These are phyloP conservation scores for Arthroderma uncinatum DNA, from an alignment of 2,329 filamentous ascomycete species.

Conservation along the genomic window DNA sequence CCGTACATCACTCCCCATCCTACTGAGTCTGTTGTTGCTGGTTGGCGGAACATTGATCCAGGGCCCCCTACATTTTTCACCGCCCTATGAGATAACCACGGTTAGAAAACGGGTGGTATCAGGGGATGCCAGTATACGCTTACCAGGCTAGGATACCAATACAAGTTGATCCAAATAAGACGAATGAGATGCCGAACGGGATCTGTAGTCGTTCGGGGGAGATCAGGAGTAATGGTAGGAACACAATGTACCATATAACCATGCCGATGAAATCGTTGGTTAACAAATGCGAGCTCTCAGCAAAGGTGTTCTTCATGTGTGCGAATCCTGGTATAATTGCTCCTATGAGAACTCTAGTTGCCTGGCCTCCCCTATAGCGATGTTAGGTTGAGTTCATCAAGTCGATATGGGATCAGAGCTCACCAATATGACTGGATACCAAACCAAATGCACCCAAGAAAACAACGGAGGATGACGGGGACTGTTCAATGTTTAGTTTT, in stretches of 20 bases:
- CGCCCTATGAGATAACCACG: not conserved
- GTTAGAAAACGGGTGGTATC: not conserved
- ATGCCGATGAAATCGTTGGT: slow-evolving; percentile 29
- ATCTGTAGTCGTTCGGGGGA: slow-evolving; percentile 26
- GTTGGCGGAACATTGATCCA: slow-evolving; percentile 9
- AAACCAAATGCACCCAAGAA: slow-evolving; percentile 23
- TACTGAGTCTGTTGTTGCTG: slow-evolving; percentile 14
- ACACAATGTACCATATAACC: slow-evolving; percentile 29
- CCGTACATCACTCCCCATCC: slow-evolving; percentile 32
- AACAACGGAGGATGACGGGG: slow-evolving; percentile 4
- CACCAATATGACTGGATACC: slow-evolving; percentile 31
- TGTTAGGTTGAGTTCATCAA: not conserved
- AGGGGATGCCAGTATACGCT: not conserved
- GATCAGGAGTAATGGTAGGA: slow-evolving; percentile 35
- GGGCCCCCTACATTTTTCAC: slow-evolving; percentile 4
- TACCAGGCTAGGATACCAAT: slow-evolving; percentile 5
- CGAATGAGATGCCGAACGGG: slow-evolving; percentile 9
- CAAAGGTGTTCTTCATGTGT: slow-evolving; percentile 27
- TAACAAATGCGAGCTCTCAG: slow-evolving; percentile 24
- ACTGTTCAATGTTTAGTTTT: slow-evolving; percentile 13
- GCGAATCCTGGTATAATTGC: slow-evolving; percentile 20
- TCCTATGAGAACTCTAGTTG: slow-evolving; percentile 8
- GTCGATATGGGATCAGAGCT: slow-evolving; percentile 22
- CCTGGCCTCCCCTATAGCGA: slow-evolving; percentile 6
- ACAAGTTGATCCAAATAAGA: slow-evolving; percentile 6